Percentiles rank a stretch among this genome's conserved stretches.
Evolutionary conservation across 1,284 basidiomycete species (phyloP).

Genomic region (Sanguinoderma infundibulare): DNA sequence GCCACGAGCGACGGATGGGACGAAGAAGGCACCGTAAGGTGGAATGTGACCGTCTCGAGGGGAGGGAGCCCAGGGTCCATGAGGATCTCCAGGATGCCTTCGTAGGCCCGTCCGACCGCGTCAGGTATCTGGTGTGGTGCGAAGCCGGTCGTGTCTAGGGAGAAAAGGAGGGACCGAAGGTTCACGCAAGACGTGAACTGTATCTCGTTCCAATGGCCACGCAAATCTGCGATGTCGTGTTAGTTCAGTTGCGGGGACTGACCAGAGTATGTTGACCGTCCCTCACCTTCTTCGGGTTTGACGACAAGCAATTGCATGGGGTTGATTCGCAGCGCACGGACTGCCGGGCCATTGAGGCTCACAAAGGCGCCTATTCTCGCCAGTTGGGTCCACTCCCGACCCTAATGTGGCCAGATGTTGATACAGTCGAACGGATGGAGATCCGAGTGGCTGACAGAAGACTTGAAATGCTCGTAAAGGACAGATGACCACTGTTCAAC

Average conservation of each 20-base stretch:
- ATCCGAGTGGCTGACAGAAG: neutral
- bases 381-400: neutral
- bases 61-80: neutral
- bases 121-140: neutral
- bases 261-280: neutral
- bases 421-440: neutral
- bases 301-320: neutral
- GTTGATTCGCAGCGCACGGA: neutral
- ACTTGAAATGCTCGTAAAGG: neutral
- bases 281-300: neutral
- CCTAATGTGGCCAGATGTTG: neutral
- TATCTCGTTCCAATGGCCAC: neutral
- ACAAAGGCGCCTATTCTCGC: neutral
- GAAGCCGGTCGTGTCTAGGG: neutral
- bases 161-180: neutral
- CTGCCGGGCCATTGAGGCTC: neutral
- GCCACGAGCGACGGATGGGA: neutral
- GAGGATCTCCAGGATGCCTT: neutral
- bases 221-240: neutral
- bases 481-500: neutral
- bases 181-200: neutral
- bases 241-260: neutral
- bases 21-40: neutral
- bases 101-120: neutral
- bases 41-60: neutral